Evolutionary conservation across 768 basidiomycete genomes (phyloP).

Genomic region (Podaxis pistillaris): DNA sequence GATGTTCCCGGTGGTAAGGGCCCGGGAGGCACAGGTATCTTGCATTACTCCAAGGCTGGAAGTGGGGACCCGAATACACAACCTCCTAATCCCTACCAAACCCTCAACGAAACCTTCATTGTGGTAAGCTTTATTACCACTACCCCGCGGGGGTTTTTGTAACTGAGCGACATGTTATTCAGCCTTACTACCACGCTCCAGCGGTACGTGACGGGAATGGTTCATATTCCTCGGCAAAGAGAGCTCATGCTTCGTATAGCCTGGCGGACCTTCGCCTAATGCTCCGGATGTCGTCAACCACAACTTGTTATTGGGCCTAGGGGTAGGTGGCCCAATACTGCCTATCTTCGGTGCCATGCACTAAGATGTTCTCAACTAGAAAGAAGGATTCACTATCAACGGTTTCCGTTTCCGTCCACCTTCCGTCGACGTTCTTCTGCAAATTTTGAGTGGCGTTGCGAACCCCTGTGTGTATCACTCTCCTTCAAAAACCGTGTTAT

Average conservation of each 20-base stretch:
- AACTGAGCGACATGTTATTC: background rate
- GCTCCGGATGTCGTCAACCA: background rate
- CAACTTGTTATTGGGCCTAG: background rate
- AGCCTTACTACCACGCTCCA: background rate
- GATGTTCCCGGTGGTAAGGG: background rate
- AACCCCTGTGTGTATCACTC: constrained; percentile 22
- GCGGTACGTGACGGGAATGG: background rate
- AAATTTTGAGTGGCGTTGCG: constrained; percentile 21
- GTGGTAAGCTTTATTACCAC: background rate
- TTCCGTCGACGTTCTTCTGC: constrained; percentile 37
- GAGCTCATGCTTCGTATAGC: background rate
- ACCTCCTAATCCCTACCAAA: background rate
- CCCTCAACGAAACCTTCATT: background rate
- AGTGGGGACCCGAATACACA: background rate
- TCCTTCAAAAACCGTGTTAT: background rate
- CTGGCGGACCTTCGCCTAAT: background rate
- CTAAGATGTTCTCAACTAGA: background rate
- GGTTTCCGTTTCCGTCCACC: constrained; percentile 25
- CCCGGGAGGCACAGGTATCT: background rate
- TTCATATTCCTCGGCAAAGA: background rate
- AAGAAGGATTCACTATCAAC: constrained; percentile 24
- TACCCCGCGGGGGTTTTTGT: background rate
- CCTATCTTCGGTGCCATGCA: background rate
- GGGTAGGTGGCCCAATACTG: background rate
- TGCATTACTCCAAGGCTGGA: background rate